phyloP scores from a whole-genome alignment of 306 rosid genomes.

The Erythrophleum fordii region DNA sequence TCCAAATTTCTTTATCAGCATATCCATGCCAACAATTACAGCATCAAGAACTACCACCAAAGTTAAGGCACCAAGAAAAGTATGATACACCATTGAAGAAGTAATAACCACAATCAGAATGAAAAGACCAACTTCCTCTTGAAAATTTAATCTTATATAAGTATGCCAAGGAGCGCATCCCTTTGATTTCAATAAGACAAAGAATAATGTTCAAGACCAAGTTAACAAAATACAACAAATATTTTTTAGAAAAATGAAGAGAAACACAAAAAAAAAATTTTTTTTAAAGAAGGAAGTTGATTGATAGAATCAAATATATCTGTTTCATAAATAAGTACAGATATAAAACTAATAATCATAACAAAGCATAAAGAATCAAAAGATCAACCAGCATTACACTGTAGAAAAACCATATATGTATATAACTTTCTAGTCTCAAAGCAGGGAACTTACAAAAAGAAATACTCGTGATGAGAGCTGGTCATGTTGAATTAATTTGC shows the following conservation, averaged over 20 bases:
- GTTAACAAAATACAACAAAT: background rate
- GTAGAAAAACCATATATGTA: background rate
- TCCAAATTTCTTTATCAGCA: conserved; percentile 83
- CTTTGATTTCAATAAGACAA: conserved; percentile 1
- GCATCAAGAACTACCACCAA: conserved; percentile 82
- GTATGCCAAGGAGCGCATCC: background rate
- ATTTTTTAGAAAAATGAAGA: conserved; percentile 12
- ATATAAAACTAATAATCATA: conserved; percentile 1
- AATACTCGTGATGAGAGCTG: background rate
- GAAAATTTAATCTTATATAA: conserved; percentile 18
- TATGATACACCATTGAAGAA: conserved; percentile 18
- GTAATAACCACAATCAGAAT: background rate
- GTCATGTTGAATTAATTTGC: background rate
- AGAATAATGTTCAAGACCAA: conserved; percentile 14
- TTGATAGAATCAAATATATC: background rate
- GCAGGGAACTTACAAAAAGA: conserved; percentile 15
- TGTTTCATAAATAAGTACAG: background rate
- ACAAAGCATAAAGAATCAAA: background rate
- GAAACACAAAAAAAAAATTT: background rate
- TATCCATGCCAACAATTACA: conserved; percentile 91
- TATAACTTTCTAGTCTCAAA: background rate
- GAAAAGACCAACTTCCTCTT: conserved; percentile 29
- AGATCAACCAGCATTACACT: conserved; percentile 10
- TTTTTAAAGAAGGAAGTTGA: background rate
- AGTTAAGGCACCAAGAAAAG: conserved; percentile 65